Evolutionary conservation across 305 asterid genomes (phyloP).

Genomic region (Salvia sclarea): DNA sequence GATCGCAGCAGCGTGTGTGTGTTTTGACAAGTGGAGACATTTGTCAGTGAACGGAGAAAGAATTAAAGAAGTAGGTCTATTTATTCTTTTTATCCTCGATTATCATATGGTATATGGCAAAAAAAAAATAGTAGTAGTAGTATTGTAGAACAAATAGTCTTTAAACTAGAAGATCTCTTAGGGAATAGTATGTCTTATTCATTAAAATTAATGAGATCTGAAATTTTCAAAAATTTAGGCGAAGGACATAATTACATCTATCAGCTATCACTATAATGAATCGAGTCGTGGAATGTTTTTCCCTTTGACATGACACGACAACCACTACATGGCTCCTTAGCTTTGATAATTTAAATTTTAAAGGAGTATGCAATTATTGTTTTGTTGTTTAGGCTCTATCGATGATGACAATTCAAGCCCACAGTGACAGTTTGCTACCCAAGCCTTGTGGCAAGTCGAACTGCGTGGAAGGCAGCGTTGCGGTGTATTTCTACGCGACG

Average conservation of each 20-base stretch:
- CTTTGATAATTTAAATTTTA: background rate
- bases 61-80: too few relatives aligned
- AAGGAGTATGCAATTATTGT: constrained; percentile 1
- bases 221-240: background rate
- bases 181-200: too few relatives aligned
- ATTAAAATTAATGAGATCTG: background rate
- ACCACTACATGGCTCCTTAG: constrained; percentile 14
- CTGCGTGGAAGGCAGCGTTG: constrained; percentile 42
- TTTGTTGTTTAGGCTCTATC: constrained; percentile 40
- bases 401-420: constrained; percentile 68
- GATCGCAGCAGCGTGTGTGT: too few relatives aligned
- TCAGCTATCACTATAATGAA: background rate
- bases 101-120: too few relatives aligned
- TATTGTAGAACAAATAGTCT: too few relatives aligned
- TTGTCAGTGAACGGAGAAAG: too few relatives aligned
- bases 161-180: too few relatives aligned
- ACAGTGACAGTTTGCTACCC: constrained; percentile 45
- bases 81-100: too few relatives aligned
- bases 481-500: constrained; percentile 51
- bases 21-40: too few relatives aligned
- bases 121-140: too few relatives aligned
- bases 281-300: constrained; percentile 36
- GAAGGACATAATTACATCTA: constrained; percentile 6
- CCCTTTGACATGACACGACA: constrained; percentile 33
- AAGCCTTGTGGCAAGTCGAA: constrained; percentile 48